Base-by-base conservation (phyloP, 2,329 filamentous ascomycete species). In the Exutisphaerella laricina region DNA sequence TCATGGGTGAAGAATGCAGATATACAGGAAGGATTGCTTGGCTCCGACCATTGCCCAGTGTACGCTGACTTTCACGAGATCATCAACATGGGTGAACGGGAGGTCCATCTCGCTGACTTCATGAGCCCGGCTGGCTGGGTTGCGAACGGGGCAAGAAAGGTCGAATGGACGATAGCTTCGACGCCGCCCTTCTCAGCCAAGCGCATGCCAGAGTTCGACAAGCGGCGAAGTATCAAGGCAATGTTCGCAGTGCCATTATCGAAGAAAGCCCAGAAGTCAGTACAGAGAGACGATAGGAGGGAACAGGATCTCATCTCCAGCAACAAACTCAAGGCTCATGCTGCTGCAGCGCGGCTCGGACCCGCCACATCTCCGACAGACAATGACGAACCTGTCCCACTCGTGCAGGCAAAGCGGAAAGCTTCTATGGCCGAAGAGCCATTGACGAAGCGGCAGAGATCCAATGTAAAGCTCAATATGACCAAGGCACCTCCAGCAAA, bases 41-140 rank as follows among this genome's bases (percentile, higher is more conserved):
- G 92, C 0, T 97, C 90, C 1, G 92, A 98, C 60, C 92, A 98
- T 64, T 98, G 92, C 57, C 92, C 92, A 0, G 90, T 97, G 1
- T 97, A 84, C 62, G 88, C 82, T 1, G 74, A 77, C 2, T 71
- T 94, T 17, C 79, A 81, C 13, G 79, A 89, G 25, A 69, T 59
- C 2, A 77, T 95, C 2, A 23, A 22, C 3, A 57, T 59, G 0
- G 53, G 75, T 4, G 64, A 72, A 10, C 74, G 69, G 1, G 57
- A 69, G 32, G 64, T 77, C 33, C 61, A 75, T 2, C 63, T 80
- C 53, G 64, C 73, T 20, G 88, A 96, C 58, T 63, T 92, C 38
- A 78, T 96, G 75, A 96, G 92, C 54, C 83, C 85, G 0, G 59
- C 71, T 1, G 84, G 80, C 6, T 77, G 85, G 63, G 94, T 94